Percentiles rank a stretch among this genome's conserved stretches.
Evolutionary conservation across 371 early-diverging fungal genomes (phyloP).

Genomic region (Mucor mucedo): DNA sequence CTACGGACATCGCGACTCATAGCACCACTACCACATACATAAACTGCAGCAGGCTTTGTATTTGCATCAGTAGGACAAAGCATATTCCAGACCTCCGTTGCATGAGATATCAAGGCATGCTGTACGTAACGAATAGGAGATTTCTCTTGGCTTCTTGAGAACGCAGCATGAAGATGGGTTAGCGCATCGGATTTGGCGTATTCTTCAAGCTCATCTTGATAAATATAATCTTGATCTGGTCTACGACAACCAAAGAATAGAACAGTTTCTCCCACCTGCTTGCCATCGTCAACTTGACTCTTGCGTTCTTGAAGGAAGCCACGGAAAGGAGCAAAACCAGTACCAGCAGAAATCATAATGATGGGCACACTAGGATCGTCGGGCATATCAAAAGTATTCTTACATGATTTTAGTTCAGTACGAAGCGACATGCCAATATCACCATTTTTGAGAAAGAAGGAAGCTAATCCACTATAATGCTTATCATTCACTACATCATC

Average conservation of each 20-base stretch:
- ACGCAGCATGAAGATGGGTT: slow-evolving; percentile 63
- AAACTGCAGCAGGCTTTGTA: slow-evolving; percentile 33
- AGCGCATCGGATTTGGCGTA: slow-evolving; percentile 57
- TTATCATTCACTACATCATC: slow-evolving; percentile 41
- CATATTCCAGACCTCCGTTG: slow-evolving; percentile 36
- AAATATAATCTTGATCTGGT: slow-evolving; percentile 72
- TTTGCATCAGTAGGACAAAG: slow-evolving; percentile 8
- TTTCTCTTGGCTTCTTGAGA: slow-evolving; percentile 53
- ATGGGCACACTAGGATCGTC: slow-evolving; percentile 40
- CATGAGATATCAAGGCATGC: slow-evolving; percentile 43
- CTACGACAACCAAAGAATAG: slow-evolving; percentile 87
- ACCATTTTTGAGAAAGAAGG: slow-evolving; percentile 30
- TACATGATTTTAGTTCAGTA: slow-evolving; percentile 41
- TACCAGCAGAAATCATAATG: slow-evolving; percentile 69
- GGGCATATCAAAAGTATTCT: slow-evolving; percentile 44
- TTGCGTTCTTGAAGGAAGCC: slow-evolving; percentile 65
- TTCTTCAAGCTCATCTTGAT: slow-evolving; percentile 63
- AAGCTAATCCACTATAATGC: slow-evolving; percentile 45
- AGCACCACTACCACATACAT: slow-evolving; percentile 44
- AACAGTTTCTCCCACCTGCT: slow-evolving; percentile 25
- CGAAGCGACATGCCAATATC: slow-evolving; percentile 12
- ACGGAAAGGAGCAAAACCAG: slow-evolving; percentile 90
- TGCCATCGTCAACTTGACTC: slow-evolving; percentile 25
- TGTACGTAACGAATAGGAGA: slow-evolving; percentile 45
- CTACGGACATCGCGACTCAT: slow-evolving; percentile 52